Conservation (phyloP, 345 rosid species). For the Eutrema heterophyllum region DNA sequence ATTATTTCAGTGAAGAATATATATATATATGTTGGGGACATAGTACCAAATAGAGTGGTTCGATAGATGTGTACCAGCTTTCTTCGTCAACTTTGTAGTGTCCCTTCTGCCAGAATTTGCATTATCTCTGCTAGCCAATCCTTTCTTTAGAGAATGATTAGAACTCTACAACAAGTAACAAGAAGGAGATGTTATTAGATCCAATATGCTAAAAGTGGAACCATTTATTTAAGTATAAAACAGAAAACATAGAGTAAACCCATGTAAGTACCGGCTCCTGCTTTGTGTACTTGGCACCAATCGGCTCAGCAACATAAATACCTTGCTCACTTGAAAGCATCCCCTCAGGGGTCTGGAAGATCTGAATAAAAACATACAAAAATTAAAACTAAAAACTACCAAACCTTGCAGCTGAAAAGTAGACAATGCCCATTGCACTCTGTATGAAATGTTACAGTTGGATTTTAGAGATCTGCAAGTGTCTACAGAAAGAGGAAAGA, state of each 20-base stretch:
- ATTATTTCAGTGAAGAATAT: constrained; percentile 12
- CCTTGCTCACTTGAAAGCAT: constrained; percentile 85
- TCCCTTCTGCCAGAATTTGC: constrained; percentile 60
- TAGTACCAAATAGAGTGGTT: background rate
- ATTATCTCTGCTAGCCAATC: constrained; percentile 50
- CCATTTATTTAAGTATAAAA: background rate
- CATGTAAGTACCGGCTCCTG: constrained; percentile 42
- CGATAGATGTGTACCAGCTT: constrained; percentile 47
- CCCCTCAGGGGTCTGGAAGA: constrained; percentile 88
- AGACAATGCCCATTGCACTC: background rate
- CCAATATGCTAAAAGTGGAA: constrained; percentile 8
- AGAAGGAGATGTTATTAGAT: constrained; percentile 38
- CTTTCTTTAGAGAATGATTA: constrained; percentile 61
- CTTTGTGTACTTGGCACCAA: constrained; percentile 59
- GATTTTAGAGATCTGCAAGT: background rate
- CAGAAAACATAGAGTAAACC: background rate
- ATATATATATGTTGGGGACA: background rate
- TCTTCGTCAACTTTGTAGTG: constrained; percentile 56
- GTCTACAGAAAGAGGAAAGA: background rate
- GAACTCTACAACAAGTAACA: constrained; percentile 29
- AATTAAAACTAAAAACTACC: background rate
- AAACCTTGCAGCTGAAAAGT: constrained; percentile 6
- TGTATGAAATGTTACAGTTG: background rate
- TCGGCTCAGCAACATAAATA: constrained; percentile 75
- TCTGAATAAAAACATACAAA: constrained; percentile 38